Base-by-base conservation (phyloP, 1,139 yeast genomes). In the Yamadazyma taylorii region DNA sequence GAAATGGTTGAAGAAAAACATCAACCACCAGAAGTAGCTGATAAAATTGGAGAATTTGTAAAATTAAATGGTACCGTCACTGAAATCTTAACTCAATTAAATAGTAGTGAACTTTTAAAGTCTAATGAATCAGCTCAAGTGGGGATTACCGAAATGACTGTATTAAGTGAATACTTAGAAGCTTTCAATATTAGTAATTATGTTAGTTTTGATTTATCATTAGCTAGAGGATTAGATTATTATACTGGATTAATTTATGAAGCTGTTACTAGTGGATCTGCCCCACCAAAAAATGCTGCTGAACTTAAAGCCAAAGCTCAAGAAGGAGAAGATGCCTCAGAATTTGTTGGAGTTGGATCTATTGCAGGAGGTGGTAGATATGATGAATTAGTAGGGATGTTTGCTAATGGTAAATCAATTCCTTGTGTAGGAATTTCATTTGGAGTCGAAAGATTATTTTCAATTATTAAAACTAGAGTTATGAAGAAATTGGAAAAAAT, bases 301-400 rank as follows among this genome's bases (percentile, higher is more conserved):
- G 84, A 79, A 54, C 64, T 81, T 54, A 81, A 82, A 58, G 75
- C 73, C 42, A 75, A 75, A 53, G 74, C 79, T 36, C 59, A 62
- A 34, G 55, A 59, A 56, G 33, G 29, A 15, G 97, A 89, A 50
- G 98, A 92, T 64, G 96, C 96, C 38, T 85, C 95, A 36, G 97
- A 88, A 48, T 88, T 85, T 53, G 97, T 92, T 35, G 98, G 98
- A 52, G 97, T 92, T 36, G 98, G 98, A 21, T 90, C 97, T 7
- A 88, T 92, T 52, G 96, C 96, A 39, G 98, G 96, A 32, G 98
- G 98, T 66, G 98, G 98, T 49, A 86, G 98, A 63, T 92, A 92
- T 63, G 98, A 92, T 61, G 84, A 85, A 52, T 76, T 92, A 46
- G 97, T 92, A 24, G 96, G 96, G 49, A 92, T 92, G 97, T 92